phyloP scores from a whole-genome alignment of 768 basidiomycete species.

The Thelephora ganbajun region DNA sequence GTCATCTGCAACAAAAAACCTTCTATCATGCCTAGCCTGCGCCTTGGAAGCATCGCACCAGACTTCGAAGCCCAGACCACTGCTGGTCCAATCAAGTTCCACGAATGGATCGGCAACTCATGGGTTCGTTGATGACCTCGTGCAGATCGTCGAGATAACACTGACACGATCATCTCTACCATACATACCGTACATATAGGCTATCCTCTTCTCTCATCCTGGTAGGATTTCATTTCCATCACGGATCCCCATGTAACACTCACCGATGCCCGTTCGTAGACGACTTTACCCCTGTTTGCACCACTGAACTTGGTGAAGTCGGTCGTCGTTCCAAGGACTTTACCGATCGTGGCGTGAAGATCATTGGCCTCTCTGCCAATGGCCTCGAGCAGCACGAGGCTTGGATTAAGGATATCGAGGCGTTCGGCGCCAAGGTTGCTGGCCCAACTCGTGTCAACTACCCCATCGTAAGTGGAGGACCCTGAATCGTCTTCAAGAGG shows the following conservation, averaged over 20 bases:
- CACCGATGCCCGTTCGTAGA: not conserved
- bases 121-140: conserved; percentile 42
- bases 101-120: conserved; percentile 79
- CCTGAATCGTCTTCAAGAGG: not conserved
- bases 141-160: not conserved
- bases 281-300: conserved; percentile 88
- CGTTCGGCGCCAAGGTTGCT: conserved; percentile 46
- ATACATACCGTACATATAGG: conserved; percentile 31
- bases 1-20: not conserved
- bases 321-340: conserved; percentile 77
- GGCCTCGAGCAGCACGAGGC: conserved; percentile 67
- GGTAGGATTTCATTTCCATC: conserved; percentile 21
- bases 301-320: conserved; percentile 95
- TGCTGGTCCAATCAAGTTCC: conserved; percentile 76
- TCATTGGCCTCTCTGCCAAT: conserved; percentile 91
- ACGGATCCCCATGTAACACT: not conserved
- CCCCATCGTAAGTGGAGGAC: conserved; percentile 60
- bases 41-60: conserved; percentile 81
- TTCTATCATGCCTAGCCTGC: conserved; percentile 31
- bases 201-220: conserved; percentile 87
- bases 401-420: conserved; percentile 86
- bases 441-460: conserved; percentile 69
- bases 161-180: not conserved
- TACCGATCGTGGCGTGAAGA: conserved; percentile 75
- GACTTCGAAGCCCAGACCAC: conserved; percentile 90